Percentiles rank a stretch among this genome's conserved stretches.
Evolutionary conservation across 1,284 basidiomycete species (phyloP).

Genomic region (Trametes polyzona): DNA sequence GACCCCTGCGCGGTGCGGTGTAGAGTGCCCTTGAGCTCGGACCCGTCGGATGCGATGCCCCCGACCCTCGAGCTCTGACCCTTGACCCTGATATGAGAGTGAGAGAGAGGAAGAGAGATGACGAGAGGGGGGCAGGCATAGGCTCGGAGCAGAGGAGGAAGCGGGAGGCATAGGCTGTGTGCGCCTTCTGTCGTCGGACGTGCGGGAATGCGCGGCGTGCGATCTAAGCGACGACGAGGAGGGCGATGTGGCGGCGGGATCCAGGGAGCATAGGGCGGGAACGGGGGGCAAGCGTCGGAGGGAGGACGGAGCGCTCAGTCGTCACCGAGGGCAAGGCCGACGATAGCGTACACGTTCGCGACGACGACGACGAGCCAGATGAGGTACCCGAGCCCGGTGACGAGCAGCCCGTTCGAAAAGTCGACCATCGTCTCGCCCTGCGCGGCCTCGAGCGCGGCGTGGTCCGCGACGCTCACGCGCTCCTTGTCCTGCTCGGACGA

Average conservation of each 20-base stretch:
- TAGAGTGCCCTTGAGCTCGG: not conserved
- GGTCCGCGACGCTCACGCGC: not conserved
- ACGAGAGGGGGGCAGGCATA: no score
- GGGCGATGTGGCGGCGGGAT: no score
- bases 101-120: not conserved
- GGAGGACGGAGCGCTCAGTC: not conserved
- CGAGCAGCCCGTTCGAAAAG: conserved; percentile 64
- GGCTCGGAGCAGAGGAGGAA: no score
- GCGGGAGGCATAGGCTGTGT: no score
- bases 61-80: not conserved
- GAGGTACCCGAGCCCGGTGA: conserved; percentile 56
- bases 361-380: conserved; percentile 67
- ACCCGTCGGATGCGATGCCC: not conserved
- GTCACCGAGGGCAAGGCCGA: conserved; percentile 48
- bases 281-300: no score
- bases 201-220: no score
- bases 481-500: not conserved
- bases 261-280: no score
- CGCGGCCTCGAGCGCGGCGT: conserved; percentile 18
- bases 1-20: no score
- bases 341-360: conserved; percentile 72
- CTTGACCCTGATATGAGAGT: not conserved
- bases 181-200: no score
- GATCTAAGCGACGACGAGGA: no score
- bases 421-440: conserved; percentile 49